phyloP scores from a whole-genome alignment of 768 basidiomycete species.

The Lentinula sp. region DNA sequence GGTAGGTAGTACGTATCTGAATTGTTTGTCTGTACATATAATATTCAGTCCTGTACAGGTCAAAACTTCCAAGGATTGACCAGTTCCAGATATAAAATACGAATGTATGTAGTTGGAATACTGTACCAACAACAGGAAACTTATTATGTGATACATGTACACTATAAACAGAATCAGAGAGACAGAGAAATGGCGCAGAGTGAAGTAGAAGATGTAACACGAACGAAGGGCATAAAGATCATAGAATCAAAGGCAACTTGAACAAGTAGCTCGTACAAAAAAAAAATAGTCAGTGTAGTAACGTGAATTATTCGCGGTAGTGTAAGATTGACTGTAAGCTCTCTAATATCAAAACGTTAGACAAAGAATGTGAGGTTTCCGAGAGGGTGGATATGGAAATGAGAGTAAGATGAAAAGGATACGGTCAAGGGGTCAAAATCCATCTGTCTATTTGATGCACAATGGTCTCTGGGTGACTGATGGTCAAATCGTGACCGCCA shows the following conservation, averaged over 20 bases:
- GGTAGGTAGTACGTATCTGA: no score
- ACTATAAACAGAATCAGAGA: not conserved
- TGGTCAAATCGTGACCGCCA: constrained; percentile 47
- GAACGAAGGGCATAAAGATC: constrained; percentile 2
- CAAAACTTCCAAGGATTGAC: no score
- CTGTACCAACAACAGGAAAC: not conserved
- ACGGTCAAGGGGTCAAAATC: not conserved
- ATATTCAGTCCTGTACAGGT: no score
- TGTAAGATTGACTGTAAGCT: not conserved
- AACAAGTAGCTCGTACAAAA: not conserved
- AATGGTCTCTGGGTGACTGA: constrained; percentile 28
- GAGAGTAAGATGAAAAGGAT: not conserved
- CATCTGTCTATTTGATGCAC: constrained; percentile 2
- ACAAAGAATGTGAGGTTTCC: not conserved
- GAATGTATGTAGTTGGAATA: not conserved
- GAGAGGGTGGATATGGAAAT: not conserved
- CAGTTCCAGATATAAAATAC: not conserved
- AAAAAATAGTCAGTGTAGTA: not conserved
- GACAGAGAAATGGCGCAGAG: not conserved
- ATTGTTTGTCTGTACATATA: no score
- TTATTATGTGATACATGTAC: not conserved
- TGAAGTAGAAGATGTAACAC: not conserved
- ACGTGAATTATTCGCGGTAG: not conserved
- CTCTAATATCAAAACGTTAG: not conserved
- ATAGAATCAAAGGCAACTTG: not conserved